phyloP scores from a whole-genome alignment of 75 land plant genomes.

The Cryptomeria japonica region DNA sequence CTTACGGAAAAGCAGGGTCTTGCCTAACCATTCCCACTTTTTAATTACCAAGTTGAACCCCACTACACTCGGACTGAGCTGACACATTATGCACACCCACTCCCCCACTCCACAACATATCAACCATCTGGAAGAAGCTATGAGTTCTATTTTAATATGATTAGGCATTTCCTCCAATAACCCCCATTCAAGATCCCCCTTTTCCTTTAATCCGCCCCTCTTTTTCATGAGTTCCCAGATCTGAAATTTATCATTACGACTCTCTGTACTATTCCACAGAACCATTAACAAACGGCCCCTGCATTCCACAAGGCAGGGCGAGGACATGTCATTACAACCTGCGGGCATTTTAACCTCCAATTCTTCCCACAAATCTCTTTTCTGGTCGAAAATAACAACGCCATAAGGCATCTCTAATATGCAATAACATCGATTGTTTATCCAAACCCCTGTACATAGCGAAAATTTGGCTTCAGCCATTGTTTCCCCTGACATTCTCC shows the following conservation, averaged over 20 bases:
- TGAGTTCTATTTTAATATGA: background rate
- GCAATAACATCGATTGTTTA: background rate
- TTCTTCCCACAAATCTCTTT: background rate
- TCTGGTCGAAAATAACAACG: background rate
- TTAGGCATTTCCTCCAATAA: background rate
- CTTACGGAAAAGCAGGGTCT: too few species aligned
- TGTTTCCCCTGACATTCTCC: background rate
- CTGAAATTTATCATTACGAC: background rate
- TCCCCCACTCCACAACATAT: background rate
- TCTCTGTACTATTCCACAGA: background rate
- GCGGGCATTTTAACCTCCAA: background rate
- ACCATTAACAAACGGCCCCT: background rate
- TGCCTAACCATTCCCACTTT: too few species aligned
- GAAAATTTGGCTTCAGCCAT: background rate
- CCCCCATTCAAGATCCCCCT: background rate
- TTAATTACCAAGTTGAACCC: too few species aligned
- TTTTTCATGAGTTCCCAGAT: background rate
- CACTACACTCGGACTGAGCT: too few species aligned
- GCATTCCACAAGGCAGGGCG: background rate
- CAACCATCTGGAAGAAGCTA: background rate
- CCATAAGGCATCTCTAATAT: background rate
- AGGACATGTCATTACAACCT: background rate
- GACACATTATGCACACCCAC: background rate
- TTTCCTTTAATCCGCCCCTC: background rate
- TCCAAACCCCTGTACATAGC: background rate